Evolutionary conservation across 768 basidiomycete species (phyloP).

Genomic region (Thelephora aurantiotincta): DNA sequence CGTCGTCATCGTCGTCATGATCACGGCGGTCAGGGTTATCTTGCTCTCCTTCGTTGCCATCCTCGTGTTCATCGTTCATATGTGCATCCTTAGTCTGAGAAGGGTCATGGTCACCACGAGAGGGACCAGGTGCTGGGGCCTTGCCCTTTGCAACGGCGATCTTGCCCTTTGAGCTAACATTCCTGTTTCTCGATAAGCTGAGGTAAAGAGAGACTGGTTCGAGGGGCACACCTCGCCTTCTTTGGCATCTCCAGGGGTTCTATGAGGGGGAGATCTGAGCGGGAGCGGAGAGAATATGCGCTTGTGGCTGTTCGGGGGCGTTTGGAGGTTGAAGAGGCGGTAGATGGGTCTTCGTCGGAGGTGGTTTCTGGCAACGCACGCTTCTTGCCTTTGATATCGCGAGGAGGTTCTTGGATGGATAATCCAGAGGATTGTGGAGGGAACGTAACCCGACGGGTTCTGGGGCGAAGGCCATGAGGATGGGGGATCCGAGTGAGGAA

Average conservation of each 20-base stretch:
- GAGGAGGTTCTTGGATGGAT: conserved; percentile 63
- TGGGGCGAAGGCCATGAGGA: conserved; percentile 13
- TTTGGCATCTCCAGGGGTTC: conserved; percentile 51
- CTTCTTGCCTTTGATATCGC: conserved; percentile 86
- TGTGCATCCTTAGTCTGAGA: conserved; percentile 33
- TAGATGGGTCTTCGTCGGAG: conserved; percentile 50
- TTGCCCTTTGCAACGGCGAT: conserved; percentile 22
- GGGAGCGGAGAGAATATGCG: conserved; percentile 58
- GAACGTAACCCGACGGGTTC: conserved; percentile 45
- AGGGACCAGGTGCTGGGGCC: conserved; percentile 32
- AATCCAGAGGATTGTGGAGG: conserved; percentile 26
- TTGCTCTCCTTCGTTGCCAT: conserved; percentile 31
- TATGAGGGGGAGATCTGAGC: conserved; percentile 24
- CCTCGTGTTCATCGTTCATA: conserved; percentile 36
- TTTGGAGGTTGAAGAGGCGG: conserved; percentile 36
- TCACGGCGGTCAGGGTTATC: conserved; percentile 29
- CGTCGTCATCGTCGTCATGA: conserved; percentile 21
- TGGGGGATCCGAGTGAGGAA: no score
- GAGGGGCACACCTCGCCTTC: conserved; percentile 43
- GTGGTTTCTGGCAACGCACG: conserved; percentile 62
- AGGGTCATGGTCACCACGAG: conserved; percentile 34
- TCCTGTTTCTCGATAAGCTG: conserved; percentile 17
- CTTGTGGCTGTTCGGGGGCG: conserved; percentile 37
- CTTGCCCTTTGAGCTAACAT: conserved; percentile 45
- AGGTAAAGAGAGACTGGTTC: conserved; percentile 4